phyloP scores from a whole-genome alignment of 371 early-diverging fungal genomes.

The Mortierella sp. region DNA sequence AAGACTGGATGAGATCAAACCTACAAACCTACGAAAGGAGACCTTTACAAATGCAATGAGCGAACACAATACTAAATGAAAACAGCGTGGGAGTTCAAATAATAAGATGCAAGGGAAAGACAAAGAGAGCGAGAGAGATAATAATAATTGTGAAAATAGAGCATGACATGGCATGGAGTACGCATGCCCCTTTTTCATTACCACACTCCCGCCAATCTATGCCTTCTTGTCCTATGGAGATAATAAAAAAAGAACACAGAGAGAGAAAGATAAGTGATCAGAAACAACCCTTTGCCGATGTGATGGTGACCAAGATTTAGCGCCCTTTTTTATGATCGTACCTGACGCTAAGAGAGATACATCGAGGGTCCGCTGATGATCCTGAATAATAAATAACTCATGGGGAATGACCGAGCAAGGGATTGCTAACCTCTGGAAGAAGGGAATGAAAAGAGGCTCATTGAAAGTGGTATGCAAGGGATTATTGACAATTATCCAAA shows the following conservation, averaged over 20 bases:
- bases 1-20: neutral
- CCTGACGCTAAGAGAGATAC: neutral
- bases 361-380: constrained; percentile 1
- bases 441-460: neutral
- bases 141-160: neutral
- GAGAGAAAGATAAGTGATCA: neutral
- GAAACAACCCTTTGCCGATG: neutral
- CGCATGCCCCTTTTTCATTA: no score
- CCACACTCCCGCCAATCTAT: no score
- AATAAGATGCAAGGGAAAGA: neutral
- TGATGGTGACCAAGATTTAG: neutral
- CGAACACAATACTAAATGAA: neutral
- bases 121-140: neutral
- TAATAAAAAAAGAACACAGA: neutral
- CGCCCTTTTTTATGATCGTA: neutral
- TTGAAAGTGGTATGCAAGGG: no score
- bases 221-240: neutral
- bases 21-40: no score
- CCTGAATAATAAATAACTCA: neutral
- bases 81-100: neutral
- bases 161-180: neutral
- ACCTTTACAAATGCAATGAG: neutral
- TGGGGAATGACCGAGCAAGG: neutral
- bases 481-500: neutral
- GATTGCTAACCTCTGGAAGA: neutral